Conservation (phyloP, 176 grass and related monocot species). For the Zizania latifolia region DNA sequence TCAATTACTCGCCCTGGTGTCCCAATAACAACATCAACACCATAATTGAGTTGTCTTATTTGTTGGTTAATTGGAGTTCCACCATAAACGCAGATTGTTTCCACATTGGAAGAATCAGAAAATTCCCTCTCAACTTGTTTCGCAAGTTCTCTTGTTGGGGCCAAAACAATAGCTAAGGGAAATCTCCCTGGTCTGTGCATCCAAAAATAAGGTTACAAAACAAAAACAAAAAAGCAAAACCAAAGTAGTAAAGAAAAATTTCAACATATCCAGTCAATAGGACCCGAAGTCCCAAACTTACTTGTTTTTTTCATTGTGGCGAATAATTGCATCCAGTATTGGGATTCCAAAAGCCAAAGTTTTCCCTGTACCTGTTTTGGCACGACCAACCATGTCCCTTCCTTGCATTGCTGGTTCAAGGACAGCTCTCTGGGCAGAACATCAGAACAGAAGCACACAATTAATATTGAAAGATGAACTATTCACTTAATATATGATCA, state of each 20-base stretch:
- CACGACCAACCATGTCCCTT: conserved; percentile 89
- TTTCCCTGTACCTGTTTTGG: conserved; percentile 94
- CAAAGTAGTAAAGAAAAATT: background rate
- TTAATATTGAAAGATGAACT: background rate
- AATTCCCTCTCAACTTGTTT: conserved; percentile 98
- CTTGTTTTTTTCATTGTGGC: conserved; percentile 54
- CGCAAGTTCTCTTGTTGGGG: conserved; percentile 95
- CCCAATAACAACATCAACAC: conserved; percentile 89
- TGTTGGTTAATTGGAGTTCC: conserved; percentile 80
- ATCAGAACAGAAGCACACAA: conserved; percentile 2
- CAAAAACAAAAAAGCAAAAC: too few relatives aligned
- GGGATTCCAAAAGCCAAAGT: conserved; percentile 99
- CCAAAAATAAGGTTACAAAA: background rate
- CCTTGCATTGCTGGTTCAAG: conserved; percentile 98
- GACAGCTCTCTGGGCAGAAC: conserved; percentile 64
- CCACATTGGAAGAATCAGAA: conserved; percentile 55
- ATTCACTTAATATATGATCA: background rate
- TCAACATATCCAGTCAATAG: background rate
- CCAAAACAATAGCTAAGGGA: conserved; percentile 81
- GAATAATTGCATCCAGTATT: conserved; percentile 83
- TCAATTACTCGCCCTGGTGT: conserved; percentile 94
- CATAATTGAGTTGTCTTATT: conserved; percentile 57
- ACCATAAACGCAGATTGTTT: conserved; percentile 88
- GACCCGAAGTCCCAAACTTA: conserved; percentile 42
- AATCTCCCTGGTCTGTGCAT: conserved; percentile 51